Evolutionary conservation across 176 grass and related monocot genomes (phyloP).

Genomic region (Oryza coarctata): DNA sequence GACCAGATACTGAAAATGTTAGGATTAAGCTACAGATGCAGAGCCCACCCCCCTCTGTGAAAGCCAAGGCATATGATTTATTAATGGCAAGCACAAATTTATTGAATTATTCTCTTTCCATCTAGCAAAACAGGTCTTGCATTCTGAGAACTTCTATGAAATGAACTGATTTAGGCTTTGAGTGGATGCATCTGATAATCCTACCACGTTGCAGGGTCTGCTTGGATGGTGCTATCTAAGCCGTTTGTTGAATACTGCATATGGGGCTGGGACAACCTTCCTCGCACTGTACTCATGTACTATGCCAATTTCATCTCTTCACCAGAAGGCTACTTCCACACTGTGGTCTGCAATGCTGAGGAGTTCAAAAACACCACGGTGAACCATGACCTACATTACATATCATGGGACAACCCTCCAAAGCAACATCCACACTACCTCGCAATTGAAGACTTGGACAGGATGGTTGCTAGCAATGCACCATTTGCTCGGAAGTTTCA

Average conservation of each 20-base stretch:
- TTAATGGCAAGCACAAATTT: not conserved
- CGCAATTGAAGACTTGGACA: slow-evolving; percentile 31
- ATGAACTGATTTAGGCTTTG: not conserved
- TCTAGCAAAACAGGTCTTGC: not conserved
- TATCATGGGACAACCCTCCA: slow-evolving; percentile 66
- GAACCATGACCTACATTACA: slow-evolving; percentile 76
- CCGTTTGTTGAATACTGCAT: slow-evolving; percentile 64
- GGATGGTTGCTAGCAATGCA: slow-evolving; percentile 51
- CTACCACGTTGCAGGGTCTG: slow-evolving; percentile 47
- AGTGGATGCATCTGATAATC: slow-evolving; percentile 16
- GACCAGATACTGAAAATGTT: slow-evolving; percentile 16
- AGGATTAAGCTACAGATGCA: not conserved
- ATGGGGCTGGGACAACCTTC: slow-evolving; percentile 76
- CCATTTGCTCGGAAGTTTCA: slow-evolving; percentile 65
- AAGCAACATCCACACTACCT: slow-evolving; percentile 73
- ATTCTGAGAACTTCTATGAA: not conserved
- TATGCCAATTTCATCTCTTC: slow-evolving; percentile 73
- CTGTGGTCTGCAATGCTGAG: slow-evolving; percentile 54
- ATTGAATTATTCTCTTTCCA: not conserved
- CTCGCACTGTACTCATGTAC: slow-evolving; percentile 70
- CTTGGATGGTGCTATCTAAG: slow-evolving; percentile 65
- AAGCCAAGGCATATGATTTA: not conserved
- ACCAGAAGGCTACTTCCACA: slow-evolving; percentile 71
- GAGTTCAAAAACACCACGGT: slow-evolving; percentile 64
- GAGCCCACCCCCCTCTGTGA: not conserved